These are phyloP conservation scores for Colletotrichum eremochloae DNA, from an alignment of 2,329 filamentous ascomycete species.

Conservation along the genomic window DNA sequence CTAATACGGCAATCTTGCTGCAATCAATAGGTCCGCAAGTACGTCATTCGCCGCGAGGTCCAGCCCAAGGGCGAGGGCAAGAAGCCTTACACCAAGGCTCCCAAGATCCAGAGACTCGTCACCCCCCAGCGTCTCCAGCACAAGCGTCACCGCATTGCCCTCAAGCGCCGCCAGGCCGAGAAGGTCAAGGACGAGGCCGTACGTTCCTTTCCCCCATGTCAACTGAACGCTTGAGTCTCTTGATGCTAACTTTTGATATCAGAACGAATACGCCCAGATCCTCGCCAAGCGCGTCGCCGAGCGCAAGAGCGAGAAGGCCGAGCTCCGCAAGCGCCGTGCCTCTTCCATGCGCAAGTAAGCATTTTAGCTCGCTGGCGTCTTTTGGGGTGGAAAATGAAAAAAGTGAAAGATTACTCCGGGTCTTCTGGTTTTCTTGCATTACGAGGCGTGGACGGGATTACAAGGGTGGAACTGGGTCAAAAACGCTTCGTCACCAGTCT, in stretches of 20 bases:
- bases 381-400: constrained; percentile 48
- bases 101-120: constrained; percentile 99
- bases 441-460: constrained; percentile 51
- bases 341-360: constrained; percentile 93
- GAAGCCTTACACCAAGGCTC: constrained; percentile 99
- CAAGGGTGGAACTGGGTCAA: constrained; percentile 42
- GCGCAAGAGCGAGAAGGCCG: constrained; percentile 93
- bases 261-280: constrained; percentile 98
- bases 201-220: constrained; percentile 60
- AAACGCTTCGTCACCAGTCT: constrained; percentile 22
- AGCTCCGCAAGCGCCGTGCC: constrained; percentile 96
- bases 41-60: constrained; percentile 99
- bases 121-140: constrained; percentile 99
- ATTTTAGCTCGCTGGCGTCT: constrained; percentile 36
- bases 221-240: not conserved
- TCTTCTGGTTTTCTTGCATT: constrained; percentile 59
- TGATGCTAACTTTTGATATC: constrained; percentile 51
- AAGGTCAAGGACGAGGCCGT: constrained; percentile 99
- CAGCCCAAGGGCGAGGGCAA: constrained; percentile 98
- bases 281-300: constrained; percentile 97
- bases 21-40: constrained; percentile 88
- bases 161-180: constrained; percentile 98
- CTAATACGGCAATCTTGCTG: constrained; percentile 50
- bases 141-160: constrained; percentile 97
- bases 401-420: constrained; percentile 46